Evolutionary conservation across 345 rosid species (phyloP).

Genomic region (Triadica sebifera): DNA sequence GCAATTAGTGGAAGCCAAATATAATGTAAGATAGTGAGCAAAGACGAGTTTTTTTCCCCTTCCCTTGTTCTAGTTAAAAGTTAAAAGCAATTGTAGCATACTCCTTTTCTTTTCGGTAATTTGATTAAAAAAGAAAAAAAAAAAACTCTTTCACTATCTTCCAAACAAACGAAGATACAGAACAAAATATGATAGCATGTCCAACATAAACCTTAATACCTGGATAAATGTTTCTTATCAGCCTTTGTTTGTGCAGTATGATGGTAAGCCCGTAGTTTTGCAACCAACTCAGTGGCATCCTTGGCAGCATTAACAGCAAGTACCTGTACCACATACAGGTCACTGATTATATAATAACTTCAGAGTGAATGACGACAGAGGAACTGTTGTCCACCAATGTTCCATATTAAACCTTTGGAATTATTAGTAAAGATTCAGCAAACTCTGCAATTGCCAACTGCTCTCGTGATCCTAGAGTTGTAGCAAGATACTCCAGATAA

Average conservation of each 20-base stretch:
- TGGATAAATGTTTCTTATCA: slow-evolving; percentile 83
- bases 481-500: slow-evolving; percentile 87
- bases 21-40: background rate
- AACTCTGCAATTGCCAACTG: slow-evolving; percentile 95
- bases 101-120: background rate
- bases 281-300: slow-evolving; percentile 95
- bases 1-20: slow-evolving; percentile 9
- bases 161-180: background rate
- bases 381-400: background rate
- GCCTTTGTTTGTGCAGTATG: slow-evolving; percentile 94
- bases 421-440: slow-evolving; percentile 80
- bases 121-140: background rate
- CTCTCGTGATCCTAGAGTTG: slow-evolving; percentile 89
- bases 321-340: slow-evolving; percentile 41
- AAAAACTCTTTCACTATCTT: no score
- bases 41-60: background rate
- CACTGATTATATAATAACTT: background rate
- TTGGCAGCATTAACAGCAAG: slow-evolving; percentile 97
- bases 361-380: background rate
- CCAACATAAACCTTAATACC: slow-evolving; percentile 37
- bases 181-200: background rate
- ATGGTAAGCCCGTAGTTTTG: slow-evolving; percentile 91
- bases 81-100: background rate
- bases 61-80: background rate
- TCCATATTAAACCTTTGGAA: slow-evolving; percentile 63